Evolutionary conservation across 1,139 yeast species (phyloP).

Genomic region (Diutina siamensis): DNA sequence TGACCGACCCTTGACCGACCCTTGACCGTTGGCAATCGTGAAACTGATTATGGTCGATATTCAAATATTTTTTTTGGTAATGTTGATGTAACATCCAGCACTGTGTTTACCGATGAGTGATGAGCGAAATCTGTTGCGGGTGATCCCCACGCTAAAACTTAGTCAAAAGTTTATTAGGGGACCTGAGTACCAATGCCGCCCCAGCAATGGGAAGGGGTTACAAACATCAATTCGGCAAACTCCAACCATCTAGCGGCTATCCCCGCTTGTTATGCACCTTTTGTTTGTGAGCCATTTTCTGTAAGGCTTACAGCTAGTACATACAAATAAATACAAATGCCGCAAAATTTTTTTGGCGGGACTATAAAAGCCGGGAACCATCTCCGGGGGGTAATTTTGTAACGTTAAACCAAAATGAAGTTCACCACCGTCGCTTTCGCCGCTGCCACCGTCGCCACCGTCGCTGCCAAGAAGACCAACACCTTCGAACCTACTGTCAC

Average conservation of each 20-base stretch:
- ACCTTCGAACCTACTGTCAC: neutral
- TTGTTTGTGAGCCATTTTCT: slow-evolving; percentile 2
- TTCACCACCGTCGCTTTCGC: slow-evolving; percentile 4
- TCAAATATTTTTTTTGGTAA: too few relatives aligned
- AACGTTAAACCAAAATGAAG: slow-evolving; percentile 1
- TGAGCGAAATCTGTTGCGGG: too few relatives aligned
- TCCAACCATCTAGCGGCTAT: too few relatives aligned
- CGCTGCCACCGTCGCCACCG: slow-evolving; percentile 5
- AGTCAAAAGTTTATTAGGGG: neutral
- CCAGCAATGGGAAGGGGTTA: too few relatives aligned
- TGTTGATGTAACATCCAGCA: too few relatives aligned
- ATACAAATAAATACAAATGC: slow-evolving; percentile 4
- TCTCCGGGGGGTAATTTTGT: neutral
- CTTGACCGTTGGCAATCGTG: too few relatives aligned
- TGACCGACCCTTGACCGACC: too few relatives aligned
- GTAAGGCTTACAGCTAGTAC: neutral
- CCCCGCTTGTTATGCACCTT: too few relatives aligned
- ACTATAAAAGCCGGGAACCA: neutral
- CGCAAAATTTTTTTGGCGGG: neutral
- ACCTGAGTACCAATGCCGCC: neutral
- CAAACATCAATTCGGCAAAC: too few relatives aligned
- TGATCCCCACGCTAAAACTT: too few relatives aligned
- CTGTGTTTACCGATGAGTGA: too few relatives aligned
- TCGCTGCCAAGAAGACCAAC: slow-evolving; percentile 2
- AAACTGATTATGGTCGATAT: too few relatives aligned